Percentiles rank a stretch among this genome's conserved stretches.
phyloP scores from a whole-genome alignment of 495 filamentous ascomycete species.

The Usnea hakonensis region DNA sequence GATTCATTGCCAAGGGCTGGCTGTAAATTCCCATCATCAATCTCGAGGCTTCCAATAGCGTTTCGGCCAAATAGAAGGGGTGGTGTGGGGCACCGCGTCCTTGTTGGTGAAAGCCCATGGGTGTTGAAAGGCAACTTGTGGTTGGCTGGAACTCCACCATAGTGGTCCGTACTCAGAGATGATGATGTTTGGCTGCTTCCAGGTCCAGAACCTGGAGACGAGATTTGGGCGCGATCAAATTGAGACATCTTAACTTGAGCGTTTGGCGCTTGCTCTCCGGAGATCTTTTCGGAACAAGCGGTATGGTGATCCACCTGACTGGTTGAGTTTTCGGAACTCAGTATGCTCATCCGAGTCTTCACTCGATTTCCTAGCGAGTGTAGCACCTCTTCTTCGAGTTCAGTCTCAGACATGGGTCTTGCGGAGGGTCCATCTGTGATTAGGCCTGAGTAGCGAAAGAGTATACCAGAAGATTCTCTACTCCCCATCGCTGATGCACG shows the following conservation, averaged over 20 bases:
- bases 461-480: background rate
- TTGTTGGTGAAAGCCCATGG: background rate
- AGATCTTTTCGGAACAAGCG: background rate
- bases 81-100: constrained; percentile 12
- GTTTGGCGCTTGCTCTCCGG: background rate
- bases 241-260: background rate
- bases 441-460: constrained; percentile 7
- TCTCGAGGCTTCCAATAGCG: background rate
- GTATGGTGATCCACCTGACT: background rate
- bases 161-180: constrained; percentile 1
- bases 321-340: background rate
- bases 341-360: background rate
- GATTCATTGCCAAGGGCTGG: background rate
- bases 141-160: background rate
- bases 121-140: background rate
- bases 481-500: background rate
- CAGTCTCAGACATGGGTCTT: constrained; percentile 15
- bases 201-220: constrained; percentile 11
- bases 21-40: no score
- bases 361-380: background rate
- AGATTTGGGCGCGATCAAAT: background rate
- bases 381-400: constrained; percentile 3
- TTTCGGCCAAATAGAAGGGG: constrained; percentile 12
- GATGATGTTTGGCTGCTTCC: constrained; percentile 16
- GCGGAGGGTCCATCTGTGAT: constrained; percentile 14